These are phyloP conservation scores for Auriscalpium orientale DNA, from an alignment of 768 basidiomycete species.

Conservation along the genomic window DNA sequence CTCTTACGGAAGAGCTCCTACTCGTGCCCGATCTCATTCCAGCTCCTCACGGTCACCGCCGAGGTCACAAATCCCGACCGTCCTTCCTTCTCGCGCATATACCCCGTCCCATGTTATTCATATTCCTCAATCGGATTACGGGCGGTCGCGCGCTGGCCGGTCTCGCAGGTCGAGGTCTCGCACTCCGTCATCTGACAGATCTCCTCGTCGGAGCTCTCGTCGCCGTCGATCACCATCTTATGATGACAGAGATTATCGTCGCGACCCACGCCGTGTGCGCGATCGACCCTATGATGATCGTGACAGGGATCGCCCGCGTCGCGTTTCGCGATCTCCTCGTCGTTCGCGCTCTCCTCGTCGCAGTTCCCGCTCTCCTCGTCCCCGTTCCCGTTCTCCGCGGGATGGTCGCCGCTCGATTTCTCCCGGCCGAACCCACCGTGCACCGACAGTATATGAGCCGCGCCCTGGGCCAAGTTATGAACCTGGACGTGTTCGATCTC, in stretches of 20 bases:
- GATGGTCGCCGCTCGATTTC: not conserved
- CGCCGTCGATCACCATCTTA: too few species aligned
- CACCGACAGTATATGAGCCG: too few species aligned
- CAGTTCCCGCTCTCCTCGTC: not conserved
- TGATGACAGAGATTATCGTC: too few species aligned
- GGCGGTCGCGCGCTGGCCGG: too few species aligned
- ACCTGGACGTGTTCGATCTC: too few species aligned
- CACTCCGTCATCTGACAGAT: too few species aligned
- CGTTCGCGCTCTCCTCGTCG: not conserved
- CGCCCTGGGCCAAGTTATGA: too few species aligned
- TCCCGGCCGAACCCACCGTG: not conserved
- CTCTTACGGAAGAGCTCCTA: not conserved
- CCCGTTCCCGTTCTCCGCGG: not conserved
- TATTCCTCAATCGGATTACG: not conserved
- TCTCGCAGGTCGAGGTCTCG: too few species aligned
- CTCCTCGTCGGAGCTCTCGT: too few species aligned
- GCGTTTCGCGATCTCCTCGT: not conserved
- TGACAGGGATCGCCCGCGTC: not conserved
- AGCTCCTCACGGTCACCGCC: not conserved
- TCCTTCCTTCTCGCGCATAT: not conserved
- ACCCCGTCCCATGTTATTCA: not conserved
- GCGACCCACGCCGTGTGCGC: not conserved
- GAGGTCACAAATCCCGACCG: not conserved
- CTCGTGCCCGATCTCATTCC: not conserved
- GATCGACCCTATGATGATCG: not conserved